Percentiles rank a stretch among this genome's conserved stretches.
phyloP scores from a whole-genome alignment of 306 rosid species.

The Cicer chorassanicum region DNA sequence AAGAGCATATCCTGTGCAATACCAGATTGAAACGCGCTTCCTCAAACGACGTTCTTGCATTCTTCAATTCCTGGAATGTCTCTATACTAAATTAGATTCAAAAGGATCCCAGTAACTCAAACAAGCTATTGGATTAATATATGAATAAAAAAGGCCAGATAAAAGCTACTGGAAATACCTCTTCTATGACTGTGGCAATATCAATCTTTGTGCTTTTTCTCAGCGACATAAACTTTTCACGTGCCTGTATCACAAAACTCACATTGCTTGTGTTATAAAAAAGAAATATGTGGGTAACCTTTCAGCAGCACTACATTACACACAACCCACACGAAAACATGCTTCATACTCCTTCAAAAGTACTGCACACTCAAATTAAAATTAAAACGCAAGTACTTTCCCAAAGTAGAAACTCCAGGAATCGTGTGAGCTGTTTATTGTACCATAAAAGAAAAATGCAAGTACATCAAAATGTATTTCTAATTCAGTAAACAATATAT shows the following conservation, averaged over 20 bases:
- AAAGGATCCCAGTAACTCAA: conserved; percentile 54
- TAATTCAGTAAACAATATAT: conserved; percentile 21
- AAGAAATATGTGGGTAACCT: conserved; percentile 24
- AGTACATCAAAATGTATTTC: conserved; percentile 17
- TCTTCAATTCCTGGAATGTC: conserved; percentile 77
- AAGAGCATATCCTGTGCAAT: conserved; percentile 40
- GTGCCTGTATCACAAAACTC: conserved; percentile 67
- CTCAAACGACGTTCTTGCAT: conserved; percentile 74
- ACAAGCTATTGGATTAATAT: conserved; percentile 40
- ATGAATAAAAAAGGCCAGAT: conserved; percentile 30
- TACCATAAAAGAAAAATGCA: conserved; percentile 3
- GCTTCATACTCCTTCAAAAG: conserved; percentile 24
- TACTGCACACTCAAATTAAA: conserved; percentile 38
- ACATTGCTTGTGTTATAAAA: conserved; percentile 37
- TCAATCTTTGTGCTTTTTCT: conserved; percentile 80
- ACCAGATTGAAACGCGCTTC: conserved; percentile 89
- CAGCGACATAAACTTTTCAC: conserved; percentile 77
- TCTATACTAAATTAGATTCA: conserved; percentile 67
- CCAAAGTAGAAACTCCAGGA: conserved; percentile 16
- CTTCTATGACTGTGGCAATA: conserved; percentile 64
- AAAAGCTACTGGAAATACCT: conserved; percentile 57
- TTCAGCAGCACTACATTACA: conserved; percentile 27
- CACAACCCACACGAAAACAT: conserved; percentile 2
- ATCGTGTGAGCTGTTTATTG: not conserved
- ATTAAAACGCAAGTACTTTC: conserved; percentile 6